Conservation (phyloP, 2,329 filamentous ascomycete species). For the Cercospora citrullina region DNA sequence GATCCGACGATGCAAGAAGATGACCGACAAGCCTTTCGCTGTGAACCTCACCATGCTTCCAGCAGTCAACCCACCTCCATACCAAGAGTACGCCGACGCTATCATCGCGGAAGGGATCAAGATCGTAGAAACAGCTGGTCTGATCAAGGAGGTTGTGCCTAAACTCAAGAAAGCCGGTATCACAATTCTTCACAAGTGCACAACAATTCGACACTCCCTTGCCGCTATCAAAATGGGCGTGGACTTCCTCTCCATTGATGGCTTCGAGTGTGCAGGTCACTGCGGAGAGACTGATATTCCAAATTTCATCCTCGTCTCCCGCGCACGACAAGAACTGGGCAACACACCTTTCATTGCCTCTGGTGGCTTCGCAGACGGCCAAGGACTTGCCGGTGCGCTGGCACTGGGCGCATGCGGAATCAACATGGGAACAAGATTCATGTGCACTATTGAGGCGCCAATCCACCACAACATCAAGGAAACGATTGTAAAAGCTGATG, state of each 20-base stretch:
- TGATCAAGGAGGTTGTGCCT: constrained; percentile 81
- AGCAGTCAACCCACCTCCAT: constrained; percentile 83
- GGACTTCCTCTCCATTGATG: constrained; percentile 92
- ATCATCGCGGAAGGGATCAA: constrained; percentile 88
- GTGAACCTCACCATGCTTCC: constrained; percentile 94
- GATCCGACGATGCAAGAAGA: constrained; percentile 77
- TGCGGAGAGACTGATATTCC: constrained; percentile 83
- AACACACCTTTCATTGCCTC: constrained; percentile 88
- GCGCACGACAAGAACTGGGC: constrained; percentile 79
- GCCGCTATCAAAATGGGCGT: constrained; percentile 90
- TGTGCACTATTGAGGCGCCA: constrained; percentile 85
- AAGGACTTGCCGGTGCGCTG: constrained; percentile 85
- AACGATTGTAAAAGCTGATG: constrained; percentile 79
- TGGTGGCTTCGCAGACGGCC: constrained; percentile 89
- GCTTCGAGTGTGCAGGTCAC: constrained; percentile 92
- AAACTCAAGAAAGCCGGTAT: constrained; percentile 77
- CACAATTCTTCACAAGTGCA: constrained; percentile 92
- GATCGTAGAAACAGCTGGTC: constrained; percentile 86
- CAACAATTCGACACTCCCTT: constrained; percentile 88
- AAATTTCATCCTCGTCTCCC: constrained; percentile 81
- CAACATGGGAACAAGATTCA: constrained; percentile 97
- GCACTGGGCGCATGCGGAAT: constrained; percentile 86
- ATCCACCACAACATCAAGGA: constrained; percentile 92
- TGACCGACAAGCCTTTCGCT: constrained; percentile 78
- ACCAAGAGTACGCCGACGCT: constrained; percentile 82